Conservation (phyloP, 805 yeast genomes). For the Cyberlindnera saturnus region DNA sequence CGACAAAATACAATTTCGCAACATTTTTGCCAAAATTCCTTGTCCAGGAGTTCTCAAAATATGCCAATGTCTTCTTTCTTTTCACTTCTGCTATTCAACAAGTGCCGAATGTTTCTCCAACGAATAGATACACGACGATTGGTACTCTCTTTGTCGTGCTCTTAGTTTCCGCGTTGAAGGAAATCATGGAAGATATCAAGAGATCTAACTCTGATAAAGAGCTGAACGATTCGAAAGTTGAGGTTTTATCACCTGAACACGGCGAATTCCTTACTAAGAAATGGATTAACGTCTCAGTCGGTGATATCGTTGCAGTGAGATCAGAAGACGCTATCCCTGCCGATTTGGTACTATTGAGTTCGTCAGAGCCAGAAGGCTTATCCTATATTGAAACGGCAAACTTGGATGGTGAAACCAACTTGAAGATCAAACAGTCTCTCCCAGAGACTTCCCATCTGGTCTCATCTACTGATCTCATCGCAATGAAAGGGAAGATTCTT, state of each 20-base stretch:
- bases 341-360: conserved; percentile 74
- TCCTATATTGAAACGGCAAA: conserved; percentile 98
- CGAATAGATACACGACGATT: conserved; percentile 91
- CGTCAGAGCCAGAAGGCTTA: conserved; percentile 97
- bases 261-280: conserved; percentile 61
- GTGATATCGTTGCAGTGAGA: conserved; percentile 79
- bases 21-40: conserved; percentile 93
- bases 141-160: conserved; percentile 84
- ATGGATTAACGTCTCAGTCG: conserved; percentile 88
- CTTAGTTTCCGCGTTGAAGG: conserved; percentile 87
- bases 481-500: conserved; percentile 51
- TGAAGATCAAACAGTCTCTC: conserved; percentile 87
- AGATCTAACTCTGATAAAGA: conserved; percentile 86
- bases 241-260: conserved; percentile 46
- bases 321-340: conserved; percentile 95
- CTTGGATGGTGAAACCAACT: conserved; percentile 94
- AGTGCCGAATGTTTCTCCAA: conserved; percentile 94
- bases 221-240: conserved; percentile 70
- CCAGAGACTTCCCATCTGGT: conserved; percentile 71
- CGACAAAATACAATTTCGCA: conserved; percentile 90
- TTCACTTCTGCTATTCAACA: conserved; percentile 93
- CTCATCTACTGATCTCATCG: conserved; percentile 52
- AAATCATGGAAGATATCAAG: conserved; percentile 83
- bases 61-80: conserved; percentile 89
- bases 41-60: conserved; percentile 94